Evolutionary conservation across 2,329 filamentous ascomycete species (phyloP).

Genomic region (Teratosphaeria gauchensis): DNA sequence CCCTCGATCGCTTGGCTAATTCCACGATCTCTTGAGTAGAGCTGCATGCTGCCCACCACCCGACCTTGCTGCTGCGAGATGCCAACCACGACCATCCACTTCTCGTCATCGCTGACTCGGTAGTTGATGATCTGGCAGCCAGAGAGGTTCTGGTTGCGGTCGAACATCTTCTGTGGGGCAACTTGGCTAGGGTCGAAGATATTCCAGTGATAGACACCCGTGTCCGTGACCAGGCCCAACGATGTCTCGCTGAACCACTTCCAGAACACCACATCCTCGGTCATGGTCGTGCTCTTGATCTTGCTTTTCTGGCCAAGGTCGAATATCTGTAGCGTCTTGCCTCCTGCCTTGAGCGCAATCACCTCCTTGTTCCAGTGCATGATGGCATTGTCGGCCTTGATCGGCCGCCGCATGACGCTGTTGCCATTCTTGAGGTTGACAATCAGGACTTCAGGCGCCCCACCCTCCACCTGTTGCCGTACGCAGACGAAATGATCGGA

Average conservation of each 20-base stretch:
- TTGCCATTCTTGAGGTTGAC: constrained; percentile 96
- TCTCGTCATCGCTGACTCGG: constrained; percentile 86
- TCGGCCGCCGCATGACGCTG: constrained; percentile 86
- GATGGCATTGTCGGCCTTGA: constrained; percentile 98
- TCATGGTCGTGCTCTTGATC: constrained; percentile 93
- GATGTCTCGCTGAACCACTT: constrained; percentile 93
- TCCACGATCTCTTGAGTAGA: constrained; percentile 90
- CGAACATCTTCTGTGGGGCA: constrained; percentile 81
- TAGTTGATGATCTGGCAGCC: constrained; percentile 99
- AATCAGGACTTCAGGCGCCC: constrained; percentile 89
- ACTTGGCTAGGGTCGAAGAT: constrained; percentile 77
- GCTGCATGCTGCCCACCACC: constrained; percentile 91
- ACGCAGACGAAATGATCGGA: constrained; percentile 95
- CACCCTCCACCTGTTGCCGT: constrained; percentile 81
- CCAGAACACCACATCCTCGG: constrained; percentile 97
- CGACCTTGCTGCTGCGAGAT: constrained; percentile 90
- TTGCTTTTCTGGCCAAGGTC: constrained; percentile 88
- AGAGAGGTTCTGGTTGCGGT: constrained; percentile 80
- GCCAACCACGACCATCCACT: constrained; percentile 97
- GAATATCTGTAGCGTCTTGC: constrained; percentile 93
- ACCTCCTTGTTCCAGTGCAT: constrained; percentile 98
- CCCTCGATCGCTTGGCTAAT: constrained; percentile 98
- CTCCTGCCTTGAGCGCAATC: constrained; percentile 92
- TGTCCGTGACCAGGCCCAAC: constrained; percentile 83
- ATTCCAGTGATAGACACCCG: constrained; percentile 93